phyloP scores from a whole-genome alignment of 306 rosid genomes.

The Morella rubra region DNA sequence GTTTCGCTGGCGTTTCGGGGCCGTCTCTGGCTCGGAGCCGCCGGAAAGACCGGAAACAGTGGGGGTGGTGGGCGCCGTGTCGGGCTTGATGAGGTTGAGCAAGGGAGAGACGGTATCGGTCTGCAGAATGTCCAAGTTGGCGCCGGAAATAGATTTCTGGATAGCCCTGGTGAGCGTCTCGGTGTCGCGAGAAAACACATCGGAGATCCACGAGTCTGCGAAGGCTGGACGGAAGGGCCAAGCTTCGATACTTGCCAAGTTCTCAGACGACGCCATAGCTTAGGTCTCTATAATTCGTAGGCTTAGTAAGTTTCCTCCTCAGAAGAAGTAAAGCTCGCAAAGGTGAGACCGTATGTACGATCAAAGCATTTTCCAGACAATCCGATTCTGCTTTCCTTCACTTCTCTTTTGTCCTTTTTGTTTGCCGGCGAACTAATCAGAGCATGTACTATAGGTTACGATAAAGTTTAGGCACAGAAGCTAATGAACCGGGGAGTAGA shows the following conservation, averaged over 20 bases:
- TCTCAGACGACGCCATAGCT: constrained; percentile 57
- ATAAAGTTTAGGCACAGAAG: too few species aligned
- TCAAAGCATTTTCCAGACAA: neutral
- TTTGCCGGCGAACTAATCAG: too few species aligned
- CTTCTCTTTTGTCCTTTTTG: too few species aligned
- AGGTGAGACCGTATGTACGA: neutral
- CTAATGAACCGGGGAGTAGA: too few species aligned
- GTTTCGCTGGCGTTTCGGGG: constrained; percentile 28
- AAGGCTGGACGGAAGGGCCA: constrained; percentile 45
- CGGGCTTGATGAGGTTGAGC: constrained; percentile 14
- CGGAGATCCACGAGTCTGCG: constrained; percentile 57
- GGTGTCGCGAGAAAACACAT: constrained; percentile 50
- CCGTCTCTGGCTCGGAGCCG: constrained; percentile 62
- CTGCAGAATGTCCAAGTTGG: neutral
- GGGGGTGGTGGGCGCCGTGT: constrained; percentile 44
- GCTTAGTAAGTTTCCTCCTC: too few species aligned
- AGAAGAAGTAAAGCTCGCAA: neutral
- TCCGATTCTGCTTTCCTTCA: neutral
- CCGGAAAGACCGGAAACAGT: constrained; percentile 58
- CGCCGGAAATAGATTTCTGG: constrained; percentile 51
- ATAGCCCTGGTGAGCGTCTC: constrained; percentile 57
- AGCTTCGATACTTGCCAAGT: constrained; percentile 47
- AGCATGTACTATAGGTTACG: too few species aligned
- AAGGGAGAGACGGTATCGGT: constrained; percentile 32
- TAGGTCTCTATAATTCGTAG: too few species aligned